Conservation (phyloP, 108 stramenopile genomes). For the Schizochytrium sp. region DNA sequence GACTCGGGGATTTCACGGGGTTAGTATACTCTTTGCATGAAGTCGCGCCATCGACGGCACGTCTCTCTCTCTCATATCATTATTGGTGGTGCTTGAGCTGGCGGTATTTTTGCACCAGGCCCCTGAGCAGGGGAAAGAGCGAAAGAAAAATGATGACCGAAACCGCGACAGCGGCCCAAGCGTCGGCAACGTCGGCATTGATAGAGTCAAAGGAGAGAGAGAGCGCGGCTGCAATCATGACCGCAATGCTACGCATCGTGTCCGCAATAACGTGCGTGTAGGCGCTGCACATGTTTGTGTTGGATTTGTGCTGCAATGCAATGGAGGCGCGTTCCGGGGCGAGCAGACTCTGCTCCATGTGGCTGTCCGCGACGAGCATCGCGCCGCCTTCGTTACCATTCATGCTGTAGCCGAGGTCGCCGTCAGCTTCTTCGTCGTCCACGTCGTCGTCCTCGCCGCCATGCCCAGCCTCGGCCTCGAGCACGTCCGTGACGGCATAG, state of each 20-base stretch:
- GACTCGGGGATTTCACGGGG: too few relatives aligned
- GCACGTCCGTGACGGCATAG: neutral
- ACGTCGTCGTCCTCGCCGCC: neutral
- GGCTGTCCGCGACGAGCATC: too few relatives aligned
- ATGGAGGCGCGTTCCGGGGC: neutral
- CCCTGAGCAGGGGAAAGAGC: neutral
- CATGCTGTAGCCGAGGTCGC: neutral
- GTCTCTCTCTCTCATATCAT: neutral
- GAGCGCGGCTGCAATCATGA: neutral
- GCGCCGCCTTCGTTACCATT: too few relatives aligned
- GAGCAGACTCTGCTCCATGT: neutral
- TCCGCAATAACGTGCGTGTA: constrained; percentile 22
- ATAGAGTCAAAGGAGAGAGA: neutral
- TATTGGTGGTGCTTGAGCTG: neutral
- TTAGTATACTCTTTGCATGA: too few relatives aligned
- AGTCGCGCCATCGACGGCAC: too few relatives aligned
- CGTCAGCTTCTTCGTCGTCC: neutral
- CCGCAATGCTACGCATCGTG: neutral
- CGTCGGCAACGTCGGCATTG: neutral
- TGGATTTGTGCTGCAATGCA: neutral
- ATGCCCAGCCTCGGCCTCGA: neutral
- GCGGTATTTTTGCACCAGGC: neutral
- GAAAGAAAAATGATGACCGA: neutral
- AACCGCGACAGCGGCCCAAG: constrained; percentile 13
- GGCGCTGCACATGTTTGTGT: constrained; percentile 20